These are phyloP conservation scores for Beauveria sp. DNA, from an alignment of 2,329 filamentous ascomycete species.

Conservation along the genomic window DNA sequence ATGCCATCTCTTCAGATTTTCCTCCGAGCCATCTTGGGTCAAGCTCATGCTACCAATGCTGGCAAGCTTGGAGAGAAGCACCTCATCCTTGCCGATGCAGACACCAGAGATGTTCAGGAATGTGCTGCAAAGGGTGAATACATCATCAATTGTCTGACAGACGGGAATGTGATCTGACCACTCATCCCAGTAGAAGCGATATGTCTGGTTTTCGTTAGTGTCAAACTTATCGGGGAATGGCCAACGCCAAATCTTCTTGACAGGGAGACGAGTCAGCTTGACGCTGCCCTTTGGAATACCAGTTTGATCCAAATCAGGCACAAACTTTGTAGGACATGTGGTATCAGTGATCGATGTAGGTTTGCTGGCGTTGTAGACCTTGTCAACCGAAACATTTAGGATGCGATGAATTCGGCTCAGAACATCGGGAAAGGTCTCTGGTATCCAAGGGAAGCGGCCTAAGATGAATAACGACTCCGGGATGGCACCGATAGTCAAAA, in stretches of 20 bases:
- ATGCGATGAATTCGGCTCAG: slow-evolving; percentile 77
- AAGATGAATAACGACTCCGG: slow-evolving; percentile 90
- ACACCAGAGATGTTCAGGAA: slow-evolving; percentile 80
- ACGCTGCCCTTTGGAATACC: slow-evolving; percentile 63
- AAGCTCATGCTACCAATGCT: slow-evolving; percentile 76
- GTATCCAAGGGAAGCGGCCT: slow-evolving; percentile 86
- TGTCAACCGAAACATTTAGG: slow-evolving; percentile 70
- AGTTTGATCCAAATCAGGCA: slow-evolving; percentile 52
- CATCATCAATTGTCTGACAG: slow-evolving; percentile 83
- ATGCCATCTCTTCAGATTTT: slow-evolving; percentile 73
- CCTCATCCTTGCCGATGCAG: slow-evolving; percentile 78
- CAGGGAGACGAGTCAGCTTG: slow-evolving; percentile 48
- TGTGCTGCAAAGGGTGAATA: slow-evolving; percentile 79
- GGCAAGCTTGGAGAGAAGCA: slow-evolving; percentile 72
- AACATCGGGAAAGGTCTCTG: slow-evolving; percentile 76
- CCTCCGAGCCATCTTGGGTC: slow-evolving; percentile 57
- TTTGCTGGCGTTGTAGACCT: slow-evolving; percentile 51
- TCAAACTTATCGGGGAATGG: slow-evolving; percentile 73
- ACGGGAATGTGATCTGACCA: slow-evolving; percentile 91
- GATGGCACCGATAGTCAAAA: slow-evolving; percentile 84
- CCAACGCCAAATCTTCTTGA: slow-evolving; percentile 72
- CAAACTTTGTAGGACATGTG: slow-evolving; percentile 36
- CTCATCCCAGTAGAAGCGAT: slow-evolving; percentile 95
- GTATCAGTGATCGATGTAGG: slow-evolving; percentile 24
- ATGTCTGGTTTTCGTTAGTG: slow-evolving; percentile 67